Conservation (phyloP, 1,284 basidiomycete genomes). For the Ceratobasidium sp. region DNA sequence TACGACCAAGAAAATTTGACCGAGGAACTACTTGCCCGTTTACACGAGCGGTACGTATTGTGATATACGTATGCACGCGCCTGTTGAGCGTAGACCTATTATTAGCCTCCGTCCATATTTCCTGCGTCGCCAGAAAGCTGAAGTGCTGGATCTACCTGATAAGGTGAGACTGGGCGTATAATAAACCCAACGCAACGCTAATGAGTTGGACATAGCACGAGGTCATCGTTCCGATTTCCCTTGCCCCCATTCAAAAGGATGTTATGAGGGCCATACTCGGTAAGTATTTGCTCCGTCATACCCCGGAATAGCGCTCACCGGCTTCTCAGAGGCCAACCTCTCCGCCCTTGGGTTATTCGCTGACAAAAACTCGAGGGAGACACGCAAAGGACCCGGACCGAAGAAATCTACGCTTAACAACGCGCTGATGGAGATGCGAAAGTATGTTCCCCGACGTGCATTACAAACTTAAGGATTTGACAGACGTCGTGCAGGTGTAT, state of each 20-base stretch:
- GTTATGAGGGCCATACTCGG: conserved; percentile 88
- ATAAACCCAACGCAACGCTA: neutral
- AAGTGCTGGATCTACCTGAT: conserved; percentile 87
- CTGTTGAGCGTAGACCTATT: neutral
- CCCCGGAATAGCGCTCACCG: conserved; percentile 54
- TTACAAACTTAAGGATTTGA: neutral
- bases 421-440: conserved; percentile 86
- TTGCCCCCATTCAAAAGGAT: conserved; percentile 89
- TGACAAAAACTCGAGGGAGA: conserved; percentile 8
- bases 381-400: conserved; percentile 48
- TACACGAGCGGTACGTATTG: conserved; percentile 66
- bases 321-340: conserved; percentile 44
- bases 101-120: conserved; percentile 86
- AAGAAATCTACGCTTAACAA: conserved; percentile 75
- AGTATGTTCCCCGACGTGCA: conserved; percentile 63
- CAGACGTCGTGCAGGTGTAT: conserved; percentile 66
- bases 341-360: conserved; percentile 27
- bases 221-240: conserved; percentile 89
- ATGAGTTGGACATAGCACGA: conserved; percentile 71
- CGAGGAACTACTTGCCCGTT: conserved; percentile 80
- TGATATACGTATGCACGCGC: conserved; percentile 46
- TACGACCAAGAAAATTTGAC: conserved; percentile 74
- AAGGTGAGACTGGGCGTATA: conserved; percentile 69
- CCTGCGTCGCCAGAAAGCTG: conserved; percentile 90
- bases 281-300: conserved; percentile 60